Base-by-base conservation (phyloP, 495 filamentous ascomycete genomes). In the Stereocaulon alpinum region DNA sequence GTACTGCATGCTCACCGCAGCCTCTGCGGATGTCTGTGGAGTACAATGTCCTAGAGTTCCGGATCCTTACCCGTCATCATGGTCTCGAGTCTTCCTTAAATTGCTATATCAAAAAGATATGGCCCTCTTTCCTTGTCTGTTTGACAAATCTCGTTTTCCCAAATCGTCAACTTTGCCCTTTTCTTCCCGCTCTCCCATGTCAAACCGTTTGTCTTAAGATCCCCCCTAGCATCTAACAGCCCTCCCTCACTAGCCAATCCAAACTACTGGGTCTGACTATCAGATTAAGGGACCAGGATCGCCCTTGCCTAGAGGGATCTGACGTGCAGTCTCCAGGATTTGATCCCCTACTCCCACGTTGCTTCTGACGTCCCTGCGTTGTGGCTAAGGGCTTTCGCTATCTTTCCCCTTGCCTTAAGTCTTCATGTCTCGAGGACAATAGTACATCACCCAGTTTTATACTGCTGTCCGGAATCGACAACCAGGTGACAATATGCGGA, bases 281-380 rank as follows among this genome's bases (percentile, higher is more conserved):
- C 34, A 34, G 15, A 43, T 18, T 10, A 56, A 58, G 34, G 24
- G 32, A 40, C 44, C n/a, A 58, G 40, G 15, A 50, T 51, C 40
- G 47, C 47, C 47, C 56, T 34, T 58, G 42, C 41, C 55, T 41
- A 20, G 56, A 43, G 22, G 24, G 6, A 6, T 45, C 58, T 60
- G 50, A 60, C 49, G 58, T 60, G 49, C 58, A 44, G 50, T 54
- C 40, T 54, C 17, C 50, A 44, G 32, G 32, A 37, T 57, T 55
- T 40, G 37, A 30, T 51, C 37, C 45, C 58, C 41, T 42, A 27
- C 50, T 60, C 40, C 18, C 32, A 44, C 20, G 30, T 44, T 40
- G 5, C 22, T 47, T 29, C 7, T 44, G 24, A 6, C 27, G 40
- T 54, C 50, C 40, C 49, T 54, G 40, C 49, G 4, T 60, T 32